Evolutionary conservation across 805 yeast species (phyloP).

Genomic region (Ogataea glucozyma): DNA sequence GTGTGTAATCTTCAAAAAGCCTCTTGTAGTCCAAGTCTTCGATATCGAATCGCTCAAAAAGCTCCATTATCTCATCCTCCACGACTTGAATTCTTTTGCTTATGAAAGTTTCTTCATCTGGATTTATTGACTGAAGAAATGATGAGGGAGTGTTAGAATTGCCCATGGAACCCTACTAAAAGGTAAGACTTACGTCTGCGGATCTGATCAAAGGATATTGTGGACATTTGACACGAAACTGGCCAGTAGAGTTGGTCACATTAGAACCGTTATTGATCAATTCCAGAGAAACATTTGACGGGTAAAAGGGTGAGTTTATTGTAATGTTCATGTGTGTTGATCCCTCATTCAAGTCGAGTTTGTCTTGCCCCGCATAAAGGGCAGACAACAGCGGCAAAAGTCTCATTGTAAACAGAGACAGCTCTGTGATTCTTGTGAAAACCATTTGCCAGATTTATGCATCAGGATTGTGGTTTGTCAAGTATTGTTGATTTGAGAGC

Average conservation of each 20-base stretch:
- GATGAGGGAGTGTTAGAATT: not conserved
- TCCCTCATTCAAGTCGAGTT: not conserved
- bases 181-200: constrained; percentile 9
- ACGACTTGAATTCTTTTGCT: constrained; percentile 6
- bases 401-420: not conserved
- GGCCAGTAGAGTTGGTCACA: not conserved
- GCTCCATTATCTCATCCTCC: constrained; percentile 7
- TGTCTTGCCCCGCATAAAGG: constrained; percentile 1
- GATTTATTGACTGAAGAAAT: constrained; percentile 10
- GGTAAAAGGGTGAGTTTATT: constrained; percentile 1
- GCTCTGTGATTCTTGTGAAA: not conserved
- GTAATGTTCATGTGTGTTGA: not conserved
- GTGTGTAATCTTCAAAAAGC: constrained; percentile 10
- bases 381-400: not conserved
- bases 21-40: constrained; percentile 10
- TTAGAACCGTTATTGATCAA: not conserved
- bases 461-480: not conserved
- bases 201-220: constrained; percentile 12
- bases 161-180: not conserved
- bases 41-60: constrained; percentile 16
- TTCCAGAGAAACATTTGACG: not conserved
- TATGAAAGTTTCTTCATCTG: constrained; percentile 15
- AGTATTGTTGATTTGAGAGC: too few species aligned
- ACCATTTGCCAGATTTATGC: not conserved
- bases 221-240: constrained; percentile 16